Evolutionary conservation across 352 stramenopile genomes (phyloP), one percentile per base, ranked within the genome.

Genomic region (Globisporangium alternatum): DNA sequence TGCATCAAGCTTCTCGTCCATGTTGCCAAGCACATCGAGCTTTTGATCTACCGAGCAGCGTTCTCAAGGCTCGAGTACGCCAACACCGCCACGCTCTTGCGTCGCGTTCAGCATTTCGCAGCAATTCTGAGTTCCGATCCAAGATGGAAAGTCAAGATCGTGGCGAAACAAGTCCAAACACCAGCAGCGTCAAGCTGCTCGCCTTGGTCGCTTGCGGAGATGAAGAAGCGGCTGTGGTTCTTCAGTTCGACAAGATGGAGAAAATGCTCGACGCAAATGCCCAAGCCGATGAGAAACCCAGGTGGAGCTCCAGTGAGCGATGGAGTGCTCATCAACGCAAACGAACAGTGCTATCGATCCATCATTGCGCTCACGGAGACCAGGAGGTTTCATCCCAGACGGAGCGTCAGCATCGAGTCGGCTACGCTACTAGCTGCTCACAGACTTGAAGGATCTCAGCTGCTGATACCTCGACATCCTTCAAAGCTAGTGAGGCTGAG

Each of bases 101-200:
- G 66, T 2, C 66, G 66, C n/a, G 62, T 72, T 19, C 66, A 72
- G 56, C 56, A 72, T 63, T 69, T 72, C 17, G 62, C 62, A 43
- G 45, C 52, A 31, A 47, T 69, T 22, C 66, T 72, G 66, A 72
- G 63, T 47, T 63, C 44, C 43, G 69, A 60, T 44, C 13, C 56
- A 33, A 44, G 47, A 25, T 72, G 62, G 62, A 65, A 69, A 48
- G 33, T 72, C 48, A 69, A 69, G 21, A 41, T 67, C 6, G 25
- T 72, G 19, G 25, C 44, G 41, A 64, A 64, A 51, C 55, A 61
- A 41, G 39, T 43, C 22, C 37, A 61, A 39, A 22, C 28, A 15
- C 41, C 55, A 47, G 9, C 43, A 51, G 4, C 30, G 9, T 48
- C n/a, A 44, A 30, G 43, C 30, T 37, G 5, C 41, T 31, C 60